A percentile compares a stretch with the other conserved stretches of the same genome.
These are phyloP conservation scores for Grigorovia humatica DNA, from an alignment of 805 yeast genomes.

Conservation along the genomic window DNA sequence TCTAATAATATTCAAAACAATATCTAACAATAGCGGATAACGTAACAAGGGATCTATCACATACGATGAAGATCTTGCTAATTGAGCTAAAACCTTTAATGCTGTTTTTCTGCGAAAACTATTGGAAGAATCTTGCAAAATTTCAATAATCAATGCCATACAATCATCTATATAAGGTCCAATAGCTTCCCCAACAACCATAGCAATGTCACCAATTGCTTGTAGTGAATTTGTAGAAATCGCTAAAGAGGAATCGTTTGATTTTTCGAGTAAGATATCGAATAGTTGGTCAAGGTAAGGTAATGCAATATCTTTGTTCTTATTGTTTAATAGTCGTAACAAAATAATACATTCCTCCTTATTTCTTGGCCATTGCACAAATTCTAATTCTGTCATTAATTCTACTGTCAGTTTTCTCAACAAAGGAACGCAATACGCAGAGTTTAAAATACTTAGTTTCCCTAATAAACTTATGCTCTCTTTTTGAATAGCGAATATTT, in stretches of 20 bases:
- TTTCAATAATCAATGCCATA: slow-evolving; percentile 81
- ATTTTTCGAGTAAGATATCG: slow-evolving; percentile 69
- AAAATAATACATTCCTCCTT: slow-evolving; percentile 82
- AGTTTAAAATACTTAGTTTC: slow-evolving; percentile 73
- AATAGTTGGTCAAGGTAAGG: slow-evolving; percentile 91
- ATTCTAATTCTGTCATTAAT: slow-evolving; percentile 73
- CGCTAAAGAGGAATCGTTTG: slow-evolving; percentile 59
- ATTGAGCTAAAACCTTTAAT: slow-evolving; percentile 72
- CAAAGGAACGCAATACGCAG: slow-evolving; percentile 93
- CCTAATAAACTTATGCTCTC: slow-evolving; percentile 75
- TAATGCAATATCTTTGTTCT: slow-evolving; percentile 71
- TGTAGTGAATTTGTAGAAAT: slow-evolving; percentile 80
- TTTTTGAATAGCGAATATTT: slow-evolving; percentile 70
- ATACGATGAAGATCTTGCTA: slow-evolving; percentile 85
- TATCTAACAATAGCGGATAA: slow-evolving; percentile 79
- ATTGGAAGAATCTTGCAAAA: slow-evolving; percentile 89
- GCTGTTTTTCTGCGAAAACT: slow-evolving; percentile 84
- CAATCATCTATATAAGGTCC: slow-evolving; percentile 68
- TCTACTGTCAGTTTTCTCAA: slow-evolving; percentile 79
- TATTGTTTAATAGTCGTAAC: slow-evolving; percentile 60
- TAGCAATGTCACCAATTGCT: slow-evolving; percentile 82
- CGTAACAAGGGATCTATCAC: slow-evolving; percentile 89
- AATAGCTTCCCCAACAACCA: slow-evolving; percentile 64
- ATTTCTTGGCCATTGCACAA: slow-evolving; percentile 61
- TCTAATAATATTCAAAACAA: slow-evolving; percentile 70